Base-by-base conservation (phyloP, 2,329 filamentous ascomycete genomes). In the Torrubiellomyces zombiae region DNA sequence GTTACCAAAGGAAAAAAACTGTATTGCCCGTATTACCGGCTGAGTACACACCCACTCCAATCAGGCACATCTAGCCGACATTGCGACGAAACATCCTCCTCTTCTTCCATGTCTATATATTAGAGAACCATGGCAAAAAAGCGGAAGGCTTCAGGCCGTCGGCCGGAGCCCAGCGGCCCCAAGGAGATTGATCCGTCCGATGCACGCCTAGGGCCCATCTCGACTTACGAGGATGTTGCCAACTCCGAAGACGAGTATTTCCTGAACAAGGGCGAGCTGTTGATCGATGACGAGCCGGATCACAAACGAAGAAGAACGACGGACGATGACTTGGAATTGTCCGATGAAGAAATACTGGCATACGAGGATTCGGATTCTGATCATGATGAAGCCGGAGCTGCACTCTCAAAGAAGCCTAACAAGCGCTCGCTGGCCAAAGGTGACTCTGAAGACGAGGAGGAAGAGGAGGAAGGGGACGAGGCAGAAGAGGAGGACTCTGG, bases 221-320 rank as follows among this genome's bases (percentile, higher is more conserved):
- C 50, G 23, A 74, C 68, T 3, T 86, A 67, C 49, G 74, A 86
- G 50, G 82, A 92, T 51, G 75, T 98, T 38, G 81, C 85, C 36
- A 76, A 94, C 47, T 91, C 83, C 2, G 82, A 93, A 48, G 89
- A 98, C 49, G 82, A 93, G 46, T 92, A 93, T 48, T 81, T 86
- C 42, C 60, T 85, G 31, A 76, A 85, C 35, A 70, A 78, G 35
- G 89, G 98, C 51, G 76, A 80, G 44, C 73, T 98, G 33, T 53
- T 86, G 41, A 63, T 98, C 18, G 81, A 92, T 16, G 82, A 93
- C 37, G 76, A 65, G 17, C 80, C 76, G 9, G 67, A 70, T 19
- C 72, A 73, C 16, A 94, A 94, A 56, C 72, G 80, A 35, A 63
- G 74, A 42, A 71, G 75, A 39, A 76, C 72, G 38, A 60, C 72